These are phyloP conservation scores for Exobasidium rhododendri DNA, from an alignment of 1,284 basidiomycete species.

Conservation along the genomic window DNA sequence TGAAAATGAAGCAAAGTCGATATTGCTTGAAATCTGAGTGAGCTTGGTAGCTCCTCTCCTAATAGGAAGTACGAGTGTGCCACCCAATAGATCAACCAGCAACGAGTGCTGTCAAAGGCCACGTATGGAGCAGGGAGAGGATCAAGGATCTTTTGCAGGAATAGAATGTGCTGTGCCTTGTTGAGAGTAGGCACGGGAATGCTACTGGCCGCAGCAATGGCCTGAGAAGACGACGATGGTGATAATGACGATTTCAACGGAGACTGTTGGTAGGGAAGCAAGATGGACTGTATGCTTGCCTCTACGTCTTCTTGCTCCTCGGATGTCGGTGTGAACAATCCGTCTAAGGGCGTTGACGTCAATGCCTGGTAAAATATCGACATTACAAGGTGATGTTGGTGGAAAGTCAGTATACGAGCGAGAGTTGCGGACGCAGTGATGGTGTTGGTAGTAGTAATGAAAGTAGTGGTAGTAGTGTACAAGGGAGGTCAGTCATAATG, in stretches of 20 bases:
- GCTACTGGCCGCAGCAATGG: conserved; percentile 22
- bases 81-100: conserved; percentile 54
- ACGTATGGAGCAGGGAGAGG: conserved; percentile 45
- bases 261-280: not conserved
- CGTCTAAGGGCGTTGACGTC: conserved; percentile 39
- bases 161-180: conserved; percentile 39
- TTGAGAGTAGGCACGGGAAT: conserved; percentile 1
- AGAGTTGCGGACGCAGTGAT: not conserved
- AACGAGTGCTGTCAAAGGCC: conserved; percentile 47
- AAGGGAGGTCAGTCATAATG: not conserved
- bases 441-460: not conserved
- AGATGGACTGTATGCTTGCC: conserved; percentile 26
- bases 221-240: conserved; percentile 19
- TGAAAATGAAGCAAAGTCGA: conserved; percentile 52
- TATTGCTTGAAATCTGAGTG: conserved; percentile 35
- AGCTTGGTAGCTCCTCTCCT: conserved; percentile 19
- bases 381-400: not conserved
- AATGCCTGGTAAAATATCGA: conserved; percentile 15
- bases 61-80: conserved; percentile 46
- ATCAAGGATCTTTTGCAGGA: conserved; percentile 39
- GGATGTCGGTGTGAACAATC: conserved; percentile 35
- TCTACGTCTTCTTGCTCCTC: conserved; percentile 46
- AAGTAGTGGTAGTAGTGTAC: not conserved
- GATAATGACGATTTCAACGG: conserved; percentile 4
- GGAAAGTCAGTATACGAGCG: not conserved